These are phyloP conservation scores for Barbarea vulgaris DNA, from an alignment of 345 rosid genomes.

Conservation along the genomic window DNA sequence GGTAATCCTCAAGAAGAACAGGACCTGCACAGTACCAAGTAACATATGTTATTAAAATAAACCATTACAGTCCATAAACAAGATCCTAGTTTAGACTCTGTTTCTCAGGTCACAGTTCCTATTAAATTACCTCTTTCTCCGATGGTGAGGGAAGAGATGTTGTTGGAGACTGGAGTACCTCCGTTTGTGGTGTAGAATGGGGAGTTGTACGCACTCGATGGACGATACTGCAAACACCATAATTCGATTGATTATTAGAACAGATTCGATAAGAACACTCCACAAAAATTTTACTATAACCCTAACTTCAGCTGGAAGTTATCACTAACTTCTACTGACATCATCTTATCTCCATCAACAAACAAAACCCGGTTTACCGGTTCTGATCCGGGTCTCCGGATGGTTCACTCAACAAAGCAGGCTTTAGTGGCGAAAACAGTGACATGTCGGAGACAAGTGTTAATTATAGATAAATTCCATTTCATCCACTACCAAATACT, in stretches of 20 bases:
- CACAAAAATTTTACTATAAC: background rate
- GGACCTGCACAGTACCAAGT: constrained; percentile 62
- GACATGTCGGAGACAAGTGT: constrained; percentile 5
- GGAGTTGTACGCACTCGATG: constrained; percentile 69
- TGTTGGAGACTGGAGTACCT: constrained; percentile 83
- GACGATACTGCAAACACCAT: constrained; percentile 44
- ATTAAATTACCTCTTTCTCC: constrained; percentile 67
- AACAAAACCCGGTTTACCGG: background rate
- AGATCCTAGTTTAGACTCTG: background rate
- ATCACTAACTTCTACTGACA: too few species aligned
- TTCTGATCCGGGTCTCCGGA: background rate
- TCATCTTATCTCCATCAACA: background rate
- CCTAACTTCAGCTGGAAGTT: too few species aligned
- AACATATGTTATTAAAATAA: background rate
- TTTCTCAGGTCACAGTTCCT: background rate
- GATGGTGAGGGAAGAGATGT: constrained; percentile 74
- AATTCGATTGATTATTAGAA: background rate
- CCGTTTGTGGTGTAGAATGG: constrained; percentile 80
- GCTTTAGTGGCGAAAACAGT: background rate
- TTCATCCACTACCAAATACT: background rate
- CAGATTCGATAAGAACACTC: constrained; percentile 1
- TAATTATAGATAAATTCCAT: too few species aligned
- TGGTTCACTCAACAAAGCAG: background rate
- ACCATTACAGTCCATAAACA: background rate
- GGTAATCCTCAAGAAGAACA: constrained; percentile 96